Percentiles rank a stretch among this genome's conserved stretches.
These are phyloP conservation scores for Phoma herbarum DNA, from an alignment of 2,329 filamentous ascomycete species.

Conservation along the genomic window DNA sequence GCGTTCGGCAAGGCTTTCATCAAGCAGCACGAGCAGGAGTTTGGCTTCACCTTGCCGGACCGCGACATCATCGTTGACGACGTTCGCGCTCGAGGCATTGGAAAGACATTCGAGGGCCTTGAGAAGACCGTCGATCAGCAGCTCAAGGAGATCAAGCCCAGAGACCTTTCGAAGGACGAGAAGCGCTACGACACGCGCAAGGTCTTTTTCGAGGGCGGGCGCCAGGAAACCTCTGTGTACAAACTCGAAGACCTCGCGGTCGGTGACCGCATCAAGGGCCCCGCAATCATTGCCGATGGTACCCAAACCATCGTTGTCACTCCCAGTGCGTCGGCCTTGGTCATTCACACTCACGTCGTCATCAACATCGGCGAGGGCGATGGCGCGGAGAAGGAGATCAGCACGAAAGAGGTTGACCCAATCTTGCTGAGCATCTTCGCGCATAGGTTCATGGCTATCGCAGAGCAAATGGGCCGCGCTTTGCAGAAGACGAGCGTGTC, in stretches of 20 bases:
- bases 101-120: slow-evolving; percentile 81
- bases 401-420: slow-evolving; percentile 71
- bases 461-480: slow-evolving; percentile 83
- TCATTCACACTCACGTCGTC: slow-evolving; percentile 87
- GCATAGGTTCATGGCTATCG: slow-evolving; percentile 85
- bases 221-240: slow-evolving; percentile 81
- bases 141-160: slow-evolving; percentile 72
- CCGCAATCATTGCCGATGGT: slow-evolving; percentile 85
- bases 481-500: slow-evolving; percentile 82
- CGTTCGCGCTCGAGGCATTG: slow-evolving; percentile 86
- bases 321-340: slow-evolving; percentile 76
- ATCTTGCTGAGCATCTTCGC: slow-evolving; percentile 82
- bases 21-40: slow-evolving; percentile 88
- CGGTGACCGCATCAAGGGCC: slow-evolving; percentile 77
- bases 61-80: slow-evolving; percentile 91
- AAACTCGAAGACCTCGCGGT: slow-evolving; percentile 77
- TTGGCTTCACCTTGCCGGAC: slow-evolving; percentile 86
- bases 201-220: slow-evolving; percentile 86
- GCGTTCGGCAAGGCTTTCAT: slow-evolving; percentile 86
- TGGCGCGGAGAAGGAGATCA: slow-evolving; percentile 57
- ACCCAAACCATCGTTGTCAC: slow-evolving; percentile 93
- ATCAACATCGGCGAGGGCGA: slow-evolving; percentile 77
- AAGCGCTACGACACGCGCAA: slow-evolving; percentile 72
- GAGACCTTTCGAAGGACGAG: slow-evolving; percentile 63
- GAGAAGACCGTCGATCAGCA: slow-evolving; percentile 88